phyloP scores from a whole-genome alignment of 768 basidiomycete species.

The Chalciporus pseudorubinellus region DNA sequence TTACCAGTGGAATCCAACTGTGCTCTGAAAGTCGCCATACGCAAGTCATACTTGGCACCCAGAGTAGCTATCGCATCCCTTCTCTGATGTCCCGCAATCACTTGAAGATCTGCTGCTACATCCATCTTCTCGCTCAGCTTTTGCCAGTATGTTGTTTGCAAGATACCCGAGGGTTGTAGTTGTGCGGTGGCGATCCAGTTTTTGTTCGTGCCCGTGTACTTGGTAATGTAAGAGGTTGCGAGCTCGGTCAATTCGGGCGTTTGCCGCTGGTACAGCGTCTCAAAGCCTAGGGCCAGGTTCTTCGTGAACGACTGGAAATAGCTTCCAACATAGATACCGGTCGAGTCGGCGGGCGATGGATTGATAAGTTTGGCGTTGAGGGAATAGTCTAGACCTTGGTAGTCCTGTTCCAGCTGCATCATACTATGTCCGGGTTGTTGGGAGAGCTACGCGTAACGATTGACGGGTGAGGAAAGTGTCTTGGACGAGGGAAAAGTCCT shows the following conservation, averaged over 20 bases:
- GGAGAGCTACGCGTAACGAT: constrained; percentile 56
- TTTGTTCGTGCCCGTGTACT: constrained; percentile 67
- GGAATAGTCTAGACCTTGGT: constrained; percentile 82
- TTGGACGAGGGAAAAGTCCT: constrained; percentile 2
- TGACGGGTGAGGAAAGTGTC: not conserved
- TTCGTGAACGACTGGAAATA: constrained; percentile 92
- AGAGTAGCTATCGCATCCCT: constrained; percentile 91
- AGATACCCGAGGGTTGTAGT: constrained; percentile 73
- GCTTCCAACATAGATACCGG: constrained; percentile 89
- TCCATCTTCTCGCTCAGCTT: constrained; percentile 94
- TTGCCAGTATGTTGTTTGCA: constrained; percentile 96
- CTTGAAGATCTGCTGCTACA: constrained; percentile 90
- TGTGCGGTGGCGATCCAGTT: constrained; percentile 95
- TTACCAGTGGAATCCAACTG: constrained; percentile 95
- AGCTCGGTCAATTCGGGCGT: constrained; percentile 69
- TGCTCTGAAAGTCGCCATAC: constrained; percentile 90
- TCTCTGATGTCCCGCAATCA: constrained; percentile 74
- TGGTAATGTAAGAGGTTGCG: constrained; percentile 75
- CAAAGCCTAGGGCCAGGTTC: constrained; percentile 84
- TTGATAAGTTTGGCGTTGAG: constrained; percentile 88
- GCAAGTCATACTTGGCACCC: constrained; percentile 95
- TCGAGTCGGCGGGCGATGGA: constrained; percentile 81
- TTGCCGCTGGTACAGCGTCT: constrained; percentile 80
- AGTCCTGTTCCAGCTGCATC: constrained; percentile 93
- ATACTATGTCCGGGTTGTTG: constrained; percentile 79